Percentiles rank a stretch among this genome's conserved stretches.
These are phyloP conservation scores for Boeremia lycopersici DNA, from an alignment of 2,329 filamentous ascomycete species.

Conservation along the genomic window DNA sequence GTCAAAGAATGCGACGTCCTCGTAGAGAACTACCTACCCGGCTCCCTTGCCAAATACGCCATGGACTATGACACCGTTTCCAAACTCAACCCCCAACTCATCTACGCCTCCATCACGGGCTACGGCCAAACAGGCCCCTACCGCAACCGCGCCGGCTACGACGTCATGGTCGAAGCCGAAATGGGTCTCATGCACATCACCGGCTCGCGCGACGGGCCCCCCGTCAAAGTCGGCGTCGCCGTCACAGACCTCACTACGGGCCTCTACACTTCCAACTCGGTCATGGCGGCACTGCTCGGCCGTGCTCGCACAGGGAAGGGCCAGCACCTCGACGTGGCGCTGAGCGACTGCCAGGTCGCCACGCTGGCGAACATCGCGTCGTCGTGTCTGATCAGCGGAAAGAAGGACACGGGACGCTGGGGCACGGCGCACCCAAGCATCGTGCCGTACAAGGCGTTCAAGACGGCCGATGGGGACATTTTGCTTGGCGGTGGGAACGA, in stretches of 20 bases:
- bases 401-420: slow-evolving; percentile 89
- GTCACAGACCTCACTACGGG: slow-evolving; percentile 96
- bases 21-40: slow-evolving; percentile 96
- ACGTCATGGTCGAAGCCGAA: slow-evolving; percentile 99
- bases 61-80: slow-evolving; percentile 85
- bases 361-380: slow-evolving; percentile 95
- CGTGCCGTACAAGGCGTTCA: slow-evolving; percentile 88
- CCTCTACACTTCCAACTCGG: slow-evolving; percentile 90
- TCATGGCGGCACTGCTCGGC: slow-evolving; percentile 89
- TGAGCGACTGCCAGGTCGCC: slow-evolving; percentile 94
- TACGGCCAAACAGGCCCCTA: slow-evolving; percentile 97
- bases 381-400: slow-evolving; percentile 84
- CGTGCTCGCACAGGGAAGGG: slow-evolving; percentile 76
- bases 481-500: slow-evolving; percentile 70
- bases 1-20: slow-evolving; percentile 86
- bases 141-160: slow-evolving; percentile 85
- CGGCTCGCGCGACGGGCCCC: slow-evolving; percentile 81
- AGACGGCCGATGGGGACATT: slow-evolving; percentile 67
- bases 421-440: slow-evolving; percentile 98
- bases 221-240: slow-evolving; percentile 96
- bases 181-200: slow-evolving; percentile 99
- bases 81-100: slow-evolving; percentile 81
- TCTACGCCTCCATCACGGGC: slow-evolving; percentile 96
- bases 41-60: slow-evolving; percentile 84
- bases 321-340: slow-evolving; percentile 87